phyloP scores from a whole-genome alignment of 1,284 basidiomycete genomes.

The Salmacisia buchloeana region DNA sequence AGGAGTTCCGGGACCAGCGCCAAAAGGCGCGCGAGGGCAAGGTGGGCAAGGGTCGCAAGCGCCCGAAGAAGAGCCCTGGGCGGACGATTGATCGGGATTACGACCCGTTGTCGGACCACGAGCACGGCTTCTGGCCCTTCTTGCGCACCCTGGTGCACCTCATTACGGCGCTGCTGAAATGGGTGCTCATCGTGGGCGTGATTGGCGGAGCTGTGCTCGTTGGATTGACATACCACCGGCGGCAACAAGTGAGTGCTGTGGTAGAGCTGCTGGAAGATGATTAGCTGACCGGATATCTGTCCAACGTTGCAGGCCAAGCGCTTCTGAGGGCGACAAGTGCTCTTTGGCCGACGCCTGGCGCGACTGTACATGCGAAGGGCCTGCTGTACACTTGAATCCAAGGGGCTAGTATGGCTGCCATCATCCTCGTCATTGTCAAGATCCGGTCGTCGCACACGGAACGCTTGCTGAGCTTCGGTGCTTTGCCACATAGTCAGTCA shows the following conservation, averaged over 20 bases:
- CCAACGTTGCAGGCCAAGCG: background rate
- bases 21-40: slow-evolving; percentile 7
- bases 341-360: too few species aligned
- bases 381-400: too few species aligned
- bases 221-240: background rate
- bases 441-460: too few species aligned
- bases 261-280: too few species aligned
- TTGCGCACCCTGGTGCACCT: slow-evolving; percentile 10
- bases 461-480: too few species aligned
- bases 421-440: too few species aligned
- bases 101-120: background rate
- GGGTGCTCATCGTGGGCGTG: slow-evolving; percentile 11
- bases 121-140: slow-evolving; percentile 7
- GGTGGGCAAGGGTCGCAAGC: background rate
- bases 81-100: background rate
- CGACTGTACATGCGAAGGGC: too few species aligned
- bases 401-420: too few species aligned
- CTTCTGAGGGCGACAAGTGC: background rate
- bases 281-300: too few species aligned
- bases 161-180: slow-evolving; percentile 13
- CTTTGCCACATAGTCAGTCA: too few species aligned
- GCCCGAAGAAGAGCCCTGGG: background rate
- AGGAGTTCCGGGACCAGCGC: slow-evolving; percentile 10
- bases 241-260: background rate
- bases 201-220: slow-evolving; percentile 12